Base-by-base conservation (phyloP, 2,329 filamentous ascomycete species). In the Sclerotinia minor region DNA sequence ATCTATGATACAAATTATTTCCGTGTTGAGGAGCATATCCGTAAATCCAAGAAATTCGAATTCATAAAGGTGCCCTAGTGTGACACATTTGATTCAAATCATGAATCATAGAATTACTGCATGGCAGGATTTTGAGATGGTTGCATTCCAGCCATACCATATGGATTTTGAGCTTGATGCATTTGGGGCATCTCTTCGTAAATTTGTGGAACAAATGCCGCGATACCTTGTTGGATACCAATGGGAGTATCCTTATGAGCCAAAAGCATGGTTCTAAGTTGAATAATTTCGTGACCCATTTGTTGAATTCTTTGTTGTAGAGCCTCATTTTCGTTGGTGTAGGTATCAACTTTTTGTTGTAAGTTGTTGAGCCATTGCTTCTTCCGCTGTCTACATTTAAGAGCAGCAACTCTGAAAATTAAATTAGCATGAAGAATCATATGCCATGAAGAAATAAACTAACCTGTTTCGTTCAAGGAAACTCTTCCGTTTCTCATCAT, bases 321-420 rank as follows among this genome's bases (percentile, higher is more conserved):
- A 1, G 88, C 88, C 76, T 99, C 95, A 71, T 98, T 98, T 79
- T 99, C 95, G 0, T 85, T 89, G 71, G 90, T 94, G 76, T 93
- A 98, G 72, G 96, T 84, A 78, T 99, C 95, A 21, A 98, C 94
- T 79, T 98, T 98, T 67, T 87, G 87, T 79, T 99, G 95, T 1
- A 99, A 84, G 73, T 97, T 98, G 44, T 92, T 91, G 68, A 98
- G 86, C 95, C 95, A 99, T 78, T 98, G 95, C 84, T 99, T 99
- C 84, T 99, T 99, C 26, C 95, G 88, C 79, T 99, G 95, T 70
- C 95, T 90, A 79, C 95, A 99, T 78, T 99, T 99, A 69, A 99
- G 83, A 3, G 95, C 95, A 71, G 95, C 95, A 72, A 99, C 93
- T 77, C 95, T 97, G 72, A 29, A 17, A 15, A 68, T 55, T 26